Evolutionary conservation across 2,329 filamentous ascomycete genomes (phyloP).

Genomic region (Basipetospora chlamydospora): DNA sequence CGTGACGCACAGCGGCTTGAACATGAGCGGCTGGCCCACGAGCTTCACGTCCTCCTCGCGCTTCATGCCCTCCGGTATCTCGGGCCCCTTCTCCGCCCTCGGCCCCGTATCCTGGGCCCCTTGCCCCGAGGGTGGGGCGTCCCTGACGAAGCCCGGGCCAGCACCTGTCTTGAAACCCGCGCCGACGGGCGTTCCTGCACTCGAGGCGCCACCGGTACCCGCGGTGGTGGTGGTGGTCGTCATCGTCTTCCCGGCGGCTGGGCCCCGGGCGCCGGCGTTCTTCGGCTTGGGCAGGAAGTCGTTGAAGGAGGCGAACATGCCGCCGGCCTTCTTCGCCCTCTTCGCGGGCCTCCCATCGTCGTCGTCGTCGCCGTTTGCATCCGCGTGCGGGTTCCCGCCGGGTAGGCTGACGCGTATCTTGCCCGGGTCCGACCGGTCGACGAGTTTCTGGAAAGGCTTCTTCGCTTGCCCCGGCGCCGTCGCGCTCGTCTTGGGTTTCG

Average conservation of each 20-base stretch:
- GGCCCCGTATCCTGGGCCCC: constrained; percentile 11
- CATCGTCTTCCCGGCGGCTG: background rate
- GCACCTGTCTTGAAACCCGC: constrained; percentile 71
- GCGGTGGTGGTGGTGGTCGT: no score
- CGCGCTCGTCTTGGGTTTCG: constrained; percentile 15
- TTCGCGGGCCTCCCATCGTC: constrained; percentile 47
- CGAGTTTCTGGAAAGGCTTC: constrained; percentile 60
- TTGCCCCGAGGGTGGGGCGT: constrained; percentile 16
- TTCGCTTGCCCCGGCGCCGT: constrained; percentile 24
- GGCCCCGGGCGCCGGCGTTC: constrained; percentile 23
- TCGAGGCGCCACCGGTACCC: constrained; percentile 7
- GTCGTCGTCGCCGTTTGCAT: constrained; percentile 1
- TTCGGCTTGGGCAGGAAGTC: constrained; percentile 80
- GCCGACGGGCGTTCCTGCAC: constrained; percentile 17
- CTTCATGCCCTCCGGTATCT: constrained; percentile 41
- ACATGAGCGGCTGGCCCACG: constrained; percentile 70
- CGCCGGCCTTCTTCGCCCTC: constrained; percentile 44
- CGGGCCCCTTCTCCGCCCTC: constrained; percentile 25
- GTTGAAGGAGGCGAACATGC: constrained; percentile 69
- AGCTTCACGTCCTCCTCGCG: constrained; percentile 51
- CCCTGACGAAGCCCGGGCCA: constrained; percentile 65
- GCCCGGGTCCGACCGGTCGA: constrained; percentile 47
- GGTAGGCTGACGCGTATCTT: constrained; percentile 76
- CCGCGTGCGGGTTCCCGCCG: constrained; percentile 26
- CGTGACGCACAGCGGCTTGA: constrained; percentile 75